Evolutionary conservation across 257 asterid species (phyloP).

Genomic region (Solanum rostratum): DNA sequence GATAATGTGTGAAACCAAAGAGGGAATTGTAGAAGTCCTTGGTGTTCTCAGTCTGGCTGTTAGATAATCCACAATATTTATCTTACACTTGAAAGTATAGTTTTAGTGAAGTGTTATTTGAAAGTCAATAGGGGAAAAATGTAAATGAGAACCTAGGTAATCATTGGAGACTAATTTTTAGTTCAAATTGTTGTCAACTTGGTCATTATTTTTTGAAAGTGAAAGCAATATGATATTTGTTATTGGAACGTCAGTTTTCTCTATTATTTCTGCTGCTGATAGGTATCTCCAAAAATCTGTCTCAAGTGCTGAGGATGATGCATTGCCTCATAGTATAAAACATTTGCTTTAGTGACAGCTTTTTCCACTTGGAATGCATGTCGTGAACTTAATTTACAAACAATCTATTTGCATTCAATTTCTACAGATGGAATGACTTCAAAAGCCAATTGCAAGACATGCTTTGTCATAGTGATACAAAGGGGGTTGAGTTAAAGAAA

Average conservation of each 20-base stretch:
- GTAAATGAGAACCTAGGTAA: not conserved
- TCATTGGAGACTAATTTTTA: not conserved
- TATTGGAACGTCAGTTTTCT: not conserved
- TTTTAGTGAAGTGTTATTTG: not conserved
- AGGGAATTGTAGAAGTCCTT: not conserved
- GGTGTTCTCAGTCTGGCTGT: not conserved
- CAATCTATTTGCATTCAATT: not conserved
- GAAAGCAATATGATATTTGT: not conserved
- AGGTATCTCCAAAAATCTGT: not conserved
- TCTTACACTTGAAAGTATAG: not conserved
- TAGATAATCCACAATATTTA: not conserved
- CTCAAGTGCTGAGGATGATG: not conserved
- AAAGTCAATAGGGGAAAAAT: not conserved
- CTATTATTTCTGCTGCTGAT: not conserved
- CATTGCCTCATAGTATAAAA: not conserved
- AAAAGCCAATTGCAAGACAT: conserved; percentile 71
- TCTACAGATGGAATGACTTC: conserved; percentile 65
- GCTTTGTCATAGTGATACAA: conserved; percentile 76
- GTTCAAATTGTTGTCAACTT: not conserved
- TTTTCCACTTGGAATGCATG: not conserved
- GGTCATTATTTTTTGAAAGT: not conserved
- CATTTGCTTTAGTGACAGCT: not conserved
- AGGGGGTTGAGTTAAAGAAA: conserved; percentile 74
- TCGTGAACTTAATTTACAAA: not conserved
- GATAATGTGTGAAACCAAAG: not conserved